Evolutionary conservation across 2,329 filamentous ascomycete species (phyloP).

Genomic region (Colletotrichum acutatum): DNA sequence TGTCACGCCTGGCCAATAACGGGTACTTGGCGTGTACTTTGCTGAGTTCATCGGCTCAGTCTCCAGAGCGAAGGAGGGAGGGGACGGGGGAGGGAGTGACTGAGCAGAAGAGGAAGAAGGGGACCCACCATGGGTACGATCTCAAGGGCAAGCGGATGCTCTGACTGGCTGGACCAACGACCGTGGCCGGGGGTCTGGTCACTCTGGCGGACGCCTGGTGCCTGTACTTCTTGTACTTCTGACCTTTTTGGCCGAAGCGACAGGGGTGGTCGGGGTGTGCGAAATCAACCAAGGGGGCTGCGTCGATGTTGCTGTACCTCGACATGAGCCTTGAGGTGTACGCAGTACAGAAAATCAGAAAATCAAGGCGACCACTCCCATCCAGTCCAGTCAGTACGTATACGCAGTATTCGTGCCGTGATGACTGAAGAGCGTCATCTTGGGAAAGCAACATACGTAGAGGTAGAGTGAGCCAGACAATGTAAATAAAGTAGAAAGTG

Average conservation of each 20-base stretch:
- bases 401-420: too few species aligned
- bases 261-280: conserved; percentile 22
- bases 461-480: not conserved
- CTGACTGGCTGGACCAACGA: conserved; percentile 27
- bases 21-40: conserved; percentile 34
- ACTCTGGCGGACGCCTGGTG: conserved; percentile 11
- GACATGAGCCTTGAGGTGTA: too few species aligned
- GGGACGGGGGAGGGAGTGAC: conserved; percentile 3
- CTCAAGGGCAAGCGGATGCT: conserved; percentile 25
- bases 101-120: conserved; percentile 27
- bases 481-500: not conserved
- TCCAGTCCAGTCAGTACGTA: not conserved
- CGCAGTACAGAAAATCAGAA: not conserved
- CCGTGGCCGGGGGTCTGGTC: conserved; percentile 12
- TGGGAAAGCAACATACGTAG: not conserved
- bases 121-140: conserved; percentile 24
- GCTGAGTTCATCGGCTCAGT: conserved; percentile 35
- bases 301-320: not conserved
- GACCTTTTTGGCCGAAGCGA: conserved; percentile 17
- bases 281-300: conserved; percentile 13
- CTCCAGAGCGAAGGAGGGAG: conserved; percentile 18
- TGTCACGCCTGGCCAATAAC: conserved; percentile 24
- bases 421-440: not conserved
- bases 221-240: conserved; percentile 20
- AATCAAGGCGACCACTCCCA: conserved; percentile 19